These are phyloP conservation scores for Debaryomyces sp. DNA, from an alignment of 1,139 yeast species.

Conservation along the genomic window DNA sequence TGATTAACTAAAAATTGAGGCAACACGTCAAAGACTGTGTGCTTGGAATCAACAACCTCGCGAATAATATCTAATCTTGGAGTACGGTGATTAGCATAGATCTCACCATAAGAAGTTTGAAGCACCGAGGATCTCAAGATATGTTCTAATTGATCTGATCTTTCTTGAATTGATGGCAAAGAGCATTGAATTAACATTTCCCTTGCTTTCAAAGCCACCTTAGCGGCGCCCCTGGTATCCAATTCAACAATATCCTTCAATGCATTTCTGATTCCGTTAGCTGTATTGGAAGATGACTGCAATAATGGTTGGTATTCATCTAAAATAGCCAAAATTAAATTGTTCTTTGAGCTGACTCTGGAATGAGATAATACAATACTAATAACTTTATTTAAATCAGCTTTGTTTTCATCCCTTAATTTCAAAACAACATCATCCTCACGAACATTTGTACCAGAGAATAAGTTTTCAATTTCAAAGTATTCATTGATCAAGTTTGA, in stretches of 20 bases:
- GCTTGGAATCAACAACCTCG: constrained; percentile 94
- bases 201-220: constrained; percentile 94
- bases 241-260: constrained; percentile 81
- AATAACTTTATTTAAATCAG: constrained; percentile 74
- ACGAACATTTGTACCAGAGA: constrained; percentile 72
- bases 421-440: constrained; percentile 85
- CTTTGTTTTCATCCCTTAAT: constrained; percentile 85
- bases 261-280: constrained; percentile 67
- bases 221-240: constrained; percentile 87
- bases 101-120: constrained; percentile 85
- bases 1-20: constrained; percentile 83
- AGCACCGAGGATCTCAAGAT: constrained; percentile 91
- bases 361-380: constrained; percentile 82
- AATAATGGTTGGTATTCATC: constrained; percentile 78
- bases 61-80: constrained; percentile 81
- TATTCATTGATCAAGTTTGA: constrained; percentile 71
- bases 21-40: constrained; percentile 93
- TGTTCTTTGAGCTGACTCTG: constrained; percentile 91
- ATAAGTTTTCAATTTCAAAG: constrained; percentile 73
- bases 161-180: constrained; percentile 91
- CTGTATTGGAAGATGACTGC: constrained; percentile 67
- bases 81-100: constrained; percentile 70
- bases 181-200: constrained; percentile 96
- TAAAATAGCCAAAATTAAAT: constrained; percentile 81
- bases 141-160: constrained; percentile 96